Evolutionary conservation across 2,329 filamentous ascomycete species (phyloP).

Genomic region (Colletotrichum sp.): DNA sequence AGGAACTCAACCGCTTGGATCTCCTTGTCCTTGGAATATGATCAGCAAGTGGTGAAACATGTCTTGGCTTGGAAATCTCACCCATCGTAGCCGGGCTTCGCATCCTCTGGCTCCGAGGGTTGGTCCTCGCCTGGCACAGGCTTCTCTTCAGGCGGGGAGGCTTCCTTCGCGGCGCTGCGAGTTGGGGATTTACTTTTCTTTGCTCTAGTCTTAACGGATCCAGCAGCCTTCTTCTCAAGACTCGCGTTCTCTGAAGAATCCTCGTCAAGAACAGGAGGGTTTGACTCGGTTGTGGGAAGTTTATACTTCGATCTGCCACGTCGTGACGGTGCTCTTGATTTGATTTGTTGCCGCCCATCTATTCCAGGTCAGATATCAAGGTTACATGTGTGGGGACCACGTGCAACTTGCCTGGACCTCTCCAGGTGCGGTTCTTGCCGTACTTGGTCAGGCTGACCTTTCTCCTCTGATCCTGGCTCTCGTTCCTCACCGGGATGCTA

Average conservation of each 20-base stretch:
- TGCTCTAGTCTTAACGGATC: background rate
- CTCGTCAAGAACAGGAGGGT: background rate
- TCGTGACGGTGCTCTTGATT: background rate
- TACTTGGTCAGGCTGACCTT: background rate
- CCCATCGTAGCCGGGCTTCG: background rate
- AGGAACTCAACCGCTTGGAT: background rate
- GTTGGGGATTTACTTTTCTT: background rate
- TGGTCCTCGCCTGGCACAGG: background rate
- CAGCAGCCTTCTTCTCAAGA: background rate
- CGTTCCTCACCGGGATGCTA: background rate
- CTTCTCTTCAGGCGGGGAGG: background rate
- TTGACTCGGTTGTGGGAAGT: background rate
- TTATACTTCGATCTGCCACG: background rate
- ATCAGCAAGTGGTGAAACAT: background rate
- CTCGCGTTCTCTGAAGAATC: background rate
- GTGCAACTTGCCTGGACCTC: background rate
- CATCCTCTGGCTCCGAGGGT: background rate
- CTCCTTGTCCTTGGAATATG: background rate
- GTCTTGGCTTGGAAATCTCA: background rate
- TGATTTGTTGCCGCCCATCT: background rate
- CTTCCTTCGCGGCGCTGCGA: background rate
- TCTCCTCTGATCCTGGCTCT: background rate
- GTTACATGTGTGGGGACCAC: background rate
- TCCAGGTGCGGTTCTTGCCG: background rate
- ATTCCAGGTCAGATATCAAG: background rate